These are phyloP conservation scores for Phyllosticta citrichinensis DNA, from an alignment of 2,329 filamentous ascomycete species.

Conservation along the genomic window DNA sequence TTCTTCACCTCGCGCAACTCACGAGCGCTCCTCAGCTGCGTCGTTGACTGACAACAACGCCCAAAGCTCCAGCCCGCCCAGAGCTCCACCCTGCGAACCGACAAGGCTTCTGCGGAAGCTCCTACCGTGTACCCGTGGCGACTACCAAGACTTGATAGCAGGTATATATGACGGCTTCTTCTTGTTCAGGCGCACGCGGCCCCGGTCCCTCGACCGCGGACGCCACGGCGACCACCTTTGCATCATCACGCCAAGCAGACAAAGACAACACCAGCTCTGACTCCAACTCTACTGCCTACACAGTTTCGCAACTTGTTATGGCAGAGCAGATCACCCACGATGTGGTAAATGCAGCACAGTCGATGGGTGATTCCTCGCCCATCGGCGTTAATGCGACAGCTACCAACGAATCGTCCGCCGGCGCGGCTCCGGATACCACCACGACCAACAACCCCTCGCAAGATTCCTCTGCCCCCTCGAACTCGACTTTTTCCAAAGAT, in stretches of 20 bases:
- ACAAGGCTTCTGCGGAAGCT: conserved; percentile 32
- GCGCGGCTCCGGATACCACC: conserved; percentile 29
- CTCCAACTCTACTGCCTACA: conserved; percentile 19
- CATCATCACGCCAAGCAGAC: conserved; percentile 12
- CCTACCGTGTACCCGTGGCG: conserved; percentile 28
- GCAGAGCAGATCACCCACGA: conserved; percentile 60
- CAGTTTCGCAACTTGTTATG: conserved; percentile 56
- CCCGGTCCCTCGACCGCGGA: conserved; percentile 12
- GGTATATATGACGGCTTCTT: conserved; percentile 26
- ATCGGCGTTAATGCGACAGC: conserved; percentile 57
- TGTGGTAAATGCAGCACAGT: conserved; percentile 63
- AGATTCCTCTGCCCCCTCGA: conserved; percentile 29
- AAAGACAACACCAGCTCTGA: conserved; percentile 24
- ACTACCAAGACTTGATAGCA: conserved; percentile 28
- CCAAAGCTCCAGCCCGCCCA: conserved; percentile 17
- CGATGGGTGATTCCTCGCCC: conserved; percentile 53
- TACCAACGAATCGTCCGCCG: conserved; percentile 44
- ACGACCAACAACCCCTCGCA: conserved; percentile 19
- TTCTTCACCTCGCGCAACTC: not conserved
- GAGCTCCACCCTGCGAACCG: conserved; percentile 19
- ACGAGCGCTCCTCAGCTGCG: not conserved
- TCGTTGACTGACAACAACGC: conserved; percentile 1
- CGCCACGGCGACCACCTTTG: conserved; percentile 4
- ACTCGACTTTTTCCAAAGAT: conserved; percentile 18
- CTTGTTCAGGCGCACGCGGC: conserved; percentile 14